Percentiles rank a stretch among this genome's conserved stretches.
These are phyloP conservation scores for Endotrypanum monterogeii DNA, from an alignment of 208 protist genomes.

Conservation along the genomic window DNA sequence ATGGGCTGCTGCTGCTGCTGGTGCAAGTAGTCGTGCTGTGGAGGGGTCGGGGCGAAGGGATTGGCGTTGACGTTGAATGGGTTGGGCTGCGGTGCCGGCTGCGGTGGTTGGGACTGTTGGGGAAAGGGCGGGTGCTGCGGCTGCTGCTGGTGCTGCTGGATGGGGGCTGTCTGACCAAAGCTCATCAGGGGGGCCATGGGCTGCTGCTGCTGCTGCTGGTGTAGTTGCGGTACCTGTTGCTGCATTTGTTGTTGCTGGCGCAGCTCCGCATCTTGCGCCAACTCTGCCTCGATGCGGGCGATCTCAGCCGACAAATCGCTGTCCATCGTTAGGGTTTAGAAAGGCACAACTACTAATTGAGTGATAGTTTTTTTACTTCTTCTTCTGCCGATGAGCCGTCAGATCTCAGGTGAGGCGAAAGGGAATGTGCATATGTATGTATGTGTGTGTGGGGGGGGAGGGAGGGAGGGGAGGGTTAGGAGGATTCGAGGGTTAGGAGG, in stretches of 20 bases:
- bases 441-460: constrained; percentile 1
- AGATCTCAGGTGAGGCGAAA: background rate
- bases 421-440: background rate
- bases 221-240: constrained; percentile 17
- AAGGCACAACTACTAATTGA: background rate
- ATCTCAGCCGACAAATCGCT: constrained; percentile 81
- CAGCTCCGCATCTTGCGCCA: constrained; percentile 64
- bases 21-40: constrained; percentile 17
- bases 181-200: constrained; percentile 24
- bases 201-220: constrained; percentile 17
- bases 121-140: constrained; percentile 34
- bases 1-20: constrained; percentile 20
- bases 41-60: constrained; percentile 23
- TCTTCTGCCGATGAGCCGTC: too few species aligned
- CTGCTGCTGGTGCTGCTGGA: constrained; percentile 28
- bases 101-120: constrained; percentile 25
- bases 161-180: constrained; percentile 20
- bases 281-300: constrained; percentile 74
- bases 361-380: too few species aligned
- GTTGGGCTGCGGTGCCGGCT: constrained; percentile 21
- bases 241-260: constrained; percentile 60
- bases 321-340: constrained; percentile 36
- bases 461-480: too few species aligned
- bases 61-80: constrained; percentile 20
- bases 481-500: background rate